A percentile compares a stretch with the other conserved stretches of the same genome.
These are phyloP conservation scores for Halteria grandinella DNA, from an alignment of 73 alveolate species.

Conservation along the genomic window DNA sequence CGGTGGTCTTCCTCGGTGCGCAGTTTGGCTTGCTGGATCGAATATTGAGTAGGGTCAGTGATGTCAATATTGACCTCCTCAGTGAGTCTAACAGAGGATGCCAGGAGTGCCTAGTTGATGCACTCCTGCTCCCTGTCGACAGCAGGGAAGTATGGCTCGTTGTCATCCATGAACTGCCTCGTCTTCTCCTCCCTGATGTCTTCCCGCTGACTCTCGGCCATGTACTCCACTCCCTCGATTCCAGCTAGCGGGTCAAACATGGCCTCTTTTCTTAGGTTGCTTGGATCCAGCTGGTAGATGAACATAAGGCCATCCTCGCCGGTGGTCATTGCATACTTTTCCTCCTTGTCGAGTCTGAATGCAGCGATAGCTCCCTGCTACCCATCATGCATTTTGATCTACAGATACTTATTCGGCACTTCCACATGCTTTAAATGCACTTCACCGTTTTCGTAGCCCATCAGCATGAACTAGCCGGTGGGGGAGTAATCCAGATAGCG, in stretches of 20 bases:
- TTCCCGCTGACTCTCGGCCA: constrained; percentile 24
- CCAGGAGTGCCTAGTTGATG: constrained; percentile 53
- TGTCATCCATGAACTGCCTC: constrained; percentile 5
- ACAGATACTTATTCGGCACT: constrained; percentile 56
- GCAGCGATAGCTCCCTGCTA: constrained; percentile 70
- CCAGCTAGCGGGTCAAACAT: constrained; percentile 41
- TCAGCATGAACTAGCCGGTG: constrained; percentile 58
- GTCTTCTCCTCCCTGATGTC: constrained; percentile 3
- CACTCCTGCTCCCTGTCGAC: constrained; percentile 58
- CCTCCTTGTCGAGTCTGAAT: constrained; percentile 71
- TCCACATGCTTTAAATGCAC: constrained; percentile 64
- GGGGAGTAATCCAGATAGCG: constrained; percentile 62
- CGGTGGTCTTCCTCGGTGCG: constrained; percentile 91
- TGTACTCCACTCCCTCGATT: constrained; percentile 69
- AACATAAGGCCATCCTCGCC: constrained; percentile 88
- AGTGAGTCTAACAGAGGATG: constrained; percentile 51
- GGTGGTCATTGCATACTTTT: constrained; percentile 68
- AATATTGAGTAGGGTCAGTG: constrained; percentile 70
- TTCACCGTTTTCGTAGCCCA: constrained; percentile 79
- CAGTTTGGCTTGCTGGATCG: constrained; percentile 84
- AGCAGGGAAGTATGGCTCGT: constrained; percentile 43
- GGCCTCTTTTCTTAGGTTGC: constrained; percentile 59
- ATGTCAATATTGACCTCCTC: constrained; percentile 81
- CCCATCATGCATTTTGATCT: constrained; percentile 81
- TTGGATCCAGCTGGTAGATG: constrained; percentile 69